These are phyloP conservation scores for Nepenthes alata DNA, from an alignment of 179 eudicot genomes.

Conservation along the genomic window DNA sequence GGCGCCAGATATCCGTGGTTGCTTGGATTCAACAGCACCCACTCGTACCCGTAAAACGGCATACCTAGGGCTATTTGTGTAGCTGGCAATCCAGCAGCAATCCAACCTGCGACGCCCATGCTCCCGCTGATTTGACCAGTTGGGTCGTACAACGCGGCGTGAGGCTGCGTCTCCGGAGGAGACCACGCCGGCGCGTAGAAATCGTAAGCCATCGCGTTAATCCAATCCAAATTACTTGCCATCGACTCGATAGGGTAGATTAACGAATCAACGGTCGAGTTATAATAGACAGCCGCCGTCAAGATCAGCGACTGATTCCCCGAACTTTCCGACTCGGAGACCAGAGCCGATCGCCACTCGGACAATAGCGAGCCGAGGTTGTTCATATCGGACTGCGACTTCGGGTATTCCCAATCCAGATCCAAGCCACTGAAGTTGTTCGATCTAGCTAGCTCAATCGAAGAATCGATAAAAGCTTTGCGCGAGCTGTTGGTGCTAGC, in stretches of 20 bases:
- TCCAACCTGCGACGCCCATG: constrained; percentile 61
- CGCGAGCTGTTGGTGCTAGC: constrained; percentile 25
- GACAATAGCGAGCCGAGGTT: constrained; percentile 28
- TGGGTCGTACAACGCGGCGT: constrained; percentile 44
- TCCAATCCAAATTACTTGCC: constrained; percentile 41
- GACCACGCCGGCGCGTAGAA: constrained; percentile 44
- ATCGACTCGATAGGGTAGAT: constrained; percentile 35
- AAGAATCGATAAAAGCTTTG: constrained; percentile 42
- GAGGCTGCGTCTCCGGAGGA: constrained; percentile 24
- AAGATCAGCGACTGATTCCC: constrained; percentile 22
- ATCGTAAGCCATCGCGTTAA: constrained; percentile 72
- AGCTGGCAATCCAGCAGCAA: constrained; percentile 32
- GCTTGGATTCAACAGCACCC: constrained; percentile 35
- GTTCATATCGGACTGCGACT: constrained; percentile 33
- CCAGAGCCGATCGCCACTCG: constrained; percentile 53
- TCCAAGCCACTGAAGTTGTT: constrained; percentile 58
- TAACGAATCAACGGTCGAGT: constrained; percentile 14
- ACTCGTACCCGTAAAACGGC: constrained; percentile 69
- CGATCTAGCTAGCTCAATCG: constrained; percentile 44
- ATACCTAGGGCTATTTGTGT: constrained; percentile 49
- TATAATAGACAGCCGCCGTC: constrained; percentile 41
- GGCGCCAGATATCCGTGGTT: constrained; percentile 30
- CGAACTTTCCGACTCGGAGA: constrained; percentile 25
- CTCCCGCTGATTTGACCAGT: constrained; percentile 41
- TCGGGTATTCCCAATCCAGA: constrained; percentile 71